phyloP scores from a whole-genome alignment of 1,284 basidiomycete genomes.

The Microstroma glucosiphilum region DNA sequence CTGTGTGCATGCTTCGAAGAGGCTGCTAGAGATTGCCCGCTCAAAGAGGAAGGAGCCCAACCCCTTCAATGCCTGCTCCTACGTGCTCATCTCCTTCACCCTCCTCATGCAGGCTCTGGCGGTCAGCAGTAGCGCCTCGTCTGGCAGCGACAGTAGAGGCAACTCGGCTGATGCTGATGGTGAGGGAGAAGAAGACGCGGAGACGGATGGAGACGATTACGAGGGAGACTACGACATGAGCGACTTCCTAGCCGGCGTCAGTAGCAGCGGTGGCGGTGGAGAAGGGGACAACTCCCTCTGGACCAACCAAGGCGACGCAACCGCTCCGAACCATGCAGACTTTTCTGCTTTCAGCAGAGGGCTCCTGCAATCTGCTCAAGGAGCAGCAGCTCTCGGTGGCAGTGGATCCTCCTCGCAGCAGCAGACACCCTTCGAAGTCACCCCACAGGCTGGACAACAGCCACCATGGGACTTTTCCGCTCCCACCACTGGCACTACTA shows the following conservation, averaged over 20 bases:
- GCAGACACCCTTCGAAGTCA: too few relatives aligned
- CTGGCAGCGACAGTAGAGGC: too few relatives aligned
- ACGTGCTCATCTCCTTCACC: constrained; percentile 43
- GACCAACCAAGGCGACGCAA: background rate
- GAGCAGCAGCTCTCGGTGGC: constrained; percentile 8
- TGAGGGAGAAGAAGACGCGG: constrained; percentile 12
- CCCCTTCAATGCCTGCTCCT: constrained; percentile 43
- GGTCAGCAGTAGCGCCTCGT: constrained; percentile 10
- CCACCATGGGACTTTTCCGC: background rate
- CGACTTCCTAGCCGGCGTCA: background rate
- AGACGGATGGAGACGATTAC: constrained; percentile 11
- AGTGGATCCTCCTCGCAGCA: background rate
- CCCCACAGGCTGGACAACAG: background rate
- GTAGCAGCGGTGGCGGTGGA: background rate
- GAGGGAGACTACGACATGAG: constrained; percentile 10
- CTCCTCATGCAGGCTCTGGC: constrained; percentile 43
- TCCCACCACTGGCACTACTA: background rate
- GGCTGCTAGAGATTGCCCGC: constrained; percentile 38
- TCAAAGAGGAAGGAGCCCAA: constrained; percentile 21
- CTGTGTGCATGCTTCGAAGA: constrained; percentile 39
- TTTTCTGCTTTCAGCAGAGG: constrained; percentile 3
- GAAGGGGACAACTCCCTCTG: background rate
- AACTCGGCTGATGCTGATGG: background rate
- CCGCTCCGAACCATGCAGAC: background rate
- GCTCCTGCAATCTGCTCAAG: constrained; percentile 13